phyloP scores from a whole-genome alignment of 805 yeast species.

The Lipomyces kockii region DNA sequence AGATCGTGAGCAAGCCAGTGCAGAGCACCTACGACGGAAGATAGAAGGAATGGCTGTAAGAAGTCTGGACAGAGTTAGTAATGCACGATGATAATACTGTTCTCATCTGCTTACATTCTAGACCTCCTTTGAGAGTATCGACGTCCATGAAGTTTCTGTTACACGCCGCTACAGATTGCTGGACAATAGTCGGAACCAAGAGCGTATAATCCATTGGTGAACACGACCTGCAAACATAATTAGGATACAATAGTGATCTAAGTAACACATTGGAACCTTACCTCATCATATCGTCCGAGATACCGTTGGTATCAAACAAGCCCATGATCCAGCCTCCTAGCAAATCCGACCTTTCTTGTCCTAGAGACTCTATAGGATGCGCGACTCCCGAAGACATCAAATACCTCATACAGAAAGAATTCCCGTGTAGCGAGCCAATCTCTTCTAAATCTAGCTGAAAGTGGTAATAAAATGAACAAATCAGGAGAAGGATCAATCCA shows the following conservation, averaged over 20 bases:
- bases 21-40: slow-evolving; percentile 59
- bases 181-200: slow-evolving; percentile 73
- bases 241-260: not conserved
- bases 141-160: slow-evolving; percentile 59
- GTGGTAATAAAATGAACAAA: slow-evolving; percentile 50
- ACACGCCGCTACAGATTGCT: slow-evolving; percentile 69
- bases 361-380: slow-evolving; percentile 29
- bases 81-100: not conserved
- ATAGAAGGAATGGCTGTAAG: slow-evolving; percentile 73
- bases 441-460: slow-evolving; percentile 41
- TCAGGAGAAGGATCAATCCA: slow-evolving; percentile 61
- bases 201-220: slow-evolving; percentile 68
- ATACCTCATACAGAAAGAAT: slow-evolving; percentile 26
- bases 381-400: slow-evolving; percentile 33
- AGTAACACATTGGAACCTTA: slow-evolving; percentile 22
- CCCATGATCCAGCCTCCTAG: slow-evolving; percentile 79
- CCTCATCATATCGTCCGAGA: slow-evolving; percentile 80
- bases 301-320: slow-evolving; percentile 78
- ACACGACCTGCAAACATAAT: slow-evolving; percentile 45
- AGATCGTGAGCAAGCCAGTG: slow-evolving; percentile 55
- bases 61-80: slow-evolving; percentile 53
- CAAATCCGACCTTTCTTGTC: slow-evolving; percentile 40
- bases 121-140: slow-evolving; percentile 70
- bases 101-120: slow-evolving; percentile 56
- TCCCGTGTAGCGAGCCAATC: slow-evolving; percentile 9